Evolutionary conservation across 805 yeast genomes (phyloP).

Genomic region (Wickerhamiella azymoides): DNA sequence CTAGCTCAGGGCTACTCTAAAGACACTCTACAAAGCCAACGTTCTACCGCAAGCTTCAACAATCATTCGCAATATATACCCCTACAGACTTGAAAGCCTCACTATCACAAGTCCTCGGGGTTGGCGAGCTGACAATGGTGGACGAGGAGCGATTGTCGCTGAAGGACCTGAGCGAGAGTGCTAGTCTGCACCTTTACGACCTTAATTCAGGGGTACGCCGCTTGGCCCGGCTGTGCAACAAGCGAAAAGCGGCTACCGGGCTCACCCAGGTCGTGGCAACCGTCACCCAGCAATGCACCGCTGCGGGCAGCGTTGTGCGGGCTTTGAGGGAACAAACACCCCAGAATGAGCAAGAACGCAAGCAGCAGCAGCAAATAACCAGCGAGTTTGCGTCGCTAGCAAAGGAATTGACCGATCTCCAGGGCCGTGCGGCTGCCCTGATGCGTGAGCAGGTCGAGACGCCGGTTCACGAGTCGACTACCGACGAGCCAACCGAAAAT

Average conservation of each 20-base stretch:
- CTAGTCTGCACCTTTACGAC: constrained; percentile 12
- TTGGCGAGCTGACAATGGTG: not conserved
- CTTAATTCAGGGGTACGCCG: constrained; percentile 13
- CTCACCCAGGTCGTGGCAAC: constrained; percentile 4
- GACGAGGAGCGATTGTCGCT: not conserved
- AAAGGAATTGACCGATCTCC: constrained; percentile 3
- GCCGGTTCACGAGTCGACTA: not conserved
- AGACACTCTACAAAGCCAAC: no score
- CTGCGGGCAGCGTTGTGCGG: constrained; percentile 1
- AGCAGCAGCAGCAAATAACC: constrained; percentile 4
- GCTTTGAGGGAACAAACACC: not conserved
- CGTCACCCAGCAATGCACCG: constrained; percentile 3
- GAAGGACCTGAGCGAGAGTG: not conserved
- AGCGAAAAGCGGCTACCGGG: not conserved
- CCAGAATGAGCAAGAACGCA: not conserved
- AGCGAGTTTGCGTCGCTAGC: constrained; percentile 2
- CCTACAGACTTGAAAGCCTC: no score
- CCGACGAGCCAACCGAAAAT: not conserved
- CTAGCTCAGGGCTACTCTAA: no score
- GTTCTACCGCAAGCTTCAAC: no score
- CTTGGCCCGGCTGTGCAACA: not conserved
- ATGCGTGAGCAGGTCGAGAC: not conserved
- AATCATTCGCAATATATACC: no score
- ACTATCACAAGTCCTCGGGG: no score
- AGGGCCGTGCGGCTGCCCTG: not conserved